These are phyloP conservation scores for Lobosporangium transversale DNA, from an alignment of 192 early-diverging fungal species.

Conservation along the genomic window DNA sequence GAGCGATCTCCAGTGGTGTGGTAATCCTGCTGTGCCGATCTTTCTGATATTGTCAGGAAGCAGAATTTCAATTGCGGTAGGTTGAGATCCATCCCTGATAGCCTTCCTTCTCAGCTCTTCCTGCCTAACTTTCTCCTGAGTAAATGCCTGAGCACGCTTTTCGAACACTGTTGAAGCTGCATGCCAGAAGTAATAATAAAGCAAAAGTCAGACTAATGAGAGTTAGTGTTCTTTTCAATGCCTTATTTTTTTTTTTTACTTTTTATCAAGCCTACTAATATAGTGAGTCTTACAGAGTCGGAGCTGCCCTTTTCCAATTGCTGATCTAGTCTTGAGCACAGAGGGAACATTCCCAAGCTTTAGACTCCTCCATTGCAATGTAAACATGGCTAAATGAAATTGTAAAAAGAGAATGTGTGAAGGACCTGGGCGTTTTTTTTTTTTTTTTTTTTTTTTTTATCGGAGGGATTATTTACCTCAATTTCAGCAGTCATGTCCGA, in stretches of 20 bases:
- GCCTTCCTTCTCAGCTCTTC: background rate
- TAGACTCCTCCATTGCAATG: slow-evolving; percentile 22
- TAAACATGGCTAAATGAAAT: slow-evolving; percentile 19
- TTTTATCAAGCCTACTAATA: too few species aligned
- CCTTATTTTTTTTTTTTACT: background rate
- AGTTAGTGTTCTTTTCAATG: background rate
- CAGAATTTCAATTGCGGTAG: slow-evolving; percentile 21
- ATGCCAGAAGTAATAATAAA: background rate
- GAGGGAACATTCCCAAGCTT: slow-evolving; percentile 17
- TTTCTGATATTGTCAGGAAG: slow-evolving; percentile 40
- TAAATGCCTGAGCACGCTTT: slow-evolving; percentile 32
- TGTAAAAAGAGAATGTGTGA: background rate
- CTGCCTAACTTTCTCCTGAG: slow-evolving; percentile 32
- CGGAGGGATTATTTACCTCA: too few species aligned
- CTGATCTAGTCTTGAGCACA: background rate
- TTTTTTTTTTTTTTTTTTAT: background rate
- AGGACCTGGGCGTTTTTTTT: too few species aligned
- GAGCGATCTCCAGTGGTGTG: slow-evolving; percentile 64
- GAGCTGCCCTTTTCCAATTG: background rate
- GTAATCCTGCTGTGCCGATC: slow-evolving; percentile 24
- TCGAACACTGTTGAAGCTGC: slow-evolving; percentile 36
- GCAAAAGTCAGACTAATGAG: slow-evolving; percentile 5
- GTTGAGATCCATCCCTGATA: background rate
- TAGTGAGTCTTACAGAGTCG: background rate
- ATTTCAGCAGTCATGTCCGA: too few species aligned